phyloP scores from a whole-genome alignment of 768 basidiomycete species.

The Naganishia vishniacii region DNA sequence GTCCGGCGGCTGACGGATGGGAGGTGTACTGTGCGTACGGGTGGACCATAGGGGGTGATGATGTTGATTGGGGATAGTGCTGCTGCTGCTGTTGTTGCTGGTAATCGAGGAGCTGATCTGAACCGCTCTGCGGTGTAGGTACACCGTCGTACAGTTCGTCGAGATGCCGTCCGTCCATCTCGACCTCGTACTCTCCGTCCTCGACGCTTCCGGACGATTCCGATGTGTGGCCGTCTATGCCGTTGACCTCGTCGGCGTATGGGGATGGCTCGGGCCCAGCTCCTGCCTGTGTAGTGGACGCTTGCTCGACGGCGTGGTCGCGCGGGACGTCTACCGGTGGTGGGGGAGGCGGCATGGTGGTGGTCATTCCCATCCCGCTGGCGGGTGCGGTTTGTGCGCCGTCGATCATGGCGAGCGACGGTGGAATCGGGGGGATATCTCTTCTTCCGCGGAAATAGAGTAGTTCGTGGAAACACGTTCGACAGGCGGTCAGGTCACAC shows the following conservation, averaged over 20 bases:
- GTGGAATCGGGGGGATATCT: conserved; percentile 15
- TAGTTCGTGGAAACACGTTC: conserved; percentile 31
- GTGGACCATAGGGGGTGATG: background rate
- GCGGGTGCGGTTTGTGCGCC: background rate
- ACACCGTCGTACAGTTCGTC: conserved; percentile 2
- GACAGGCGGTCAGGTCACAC: conserved; percentile 28
- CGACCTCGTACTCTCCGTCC: conserved; percentile 10
- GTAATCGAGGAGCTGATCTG: conserved; percentile 17
- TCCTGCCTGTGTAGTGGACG: background rate
- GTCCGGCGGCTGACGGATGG: conserved; percentile 9
- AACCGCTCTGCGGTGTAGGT: conserved; percentile 21
- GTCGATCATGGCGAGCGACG: conserved; percentile 5
- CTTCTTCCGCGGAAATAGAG: conserved; percentile 29
- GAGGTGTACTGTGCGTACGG: conserved; percentile 13
- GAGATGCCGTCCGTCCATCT: background rate
- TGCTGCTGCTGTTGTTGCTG: conserved; percentile 23
- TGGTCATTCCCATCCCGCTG: conserved; percentile 16
- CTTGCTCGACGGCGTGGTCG: background rate
- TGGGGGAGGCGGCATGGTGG: conserved; percentile 8
- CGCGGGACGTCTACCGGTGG: background rate
- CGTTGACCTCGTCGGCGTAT: background rate
- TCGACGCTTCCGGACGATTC: background rate
- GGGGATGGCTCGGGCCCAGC: conserved; percentile 4
- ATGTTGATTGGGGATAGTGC: conserved; percentile 10
- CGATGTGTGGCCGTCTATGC: background rate